These are phyloP conservation scores for Parastagonospora avenae DNA, from an alignment of 2,329 filamentous ascomycete genomes.

Conservation along the genomic window DNA sequence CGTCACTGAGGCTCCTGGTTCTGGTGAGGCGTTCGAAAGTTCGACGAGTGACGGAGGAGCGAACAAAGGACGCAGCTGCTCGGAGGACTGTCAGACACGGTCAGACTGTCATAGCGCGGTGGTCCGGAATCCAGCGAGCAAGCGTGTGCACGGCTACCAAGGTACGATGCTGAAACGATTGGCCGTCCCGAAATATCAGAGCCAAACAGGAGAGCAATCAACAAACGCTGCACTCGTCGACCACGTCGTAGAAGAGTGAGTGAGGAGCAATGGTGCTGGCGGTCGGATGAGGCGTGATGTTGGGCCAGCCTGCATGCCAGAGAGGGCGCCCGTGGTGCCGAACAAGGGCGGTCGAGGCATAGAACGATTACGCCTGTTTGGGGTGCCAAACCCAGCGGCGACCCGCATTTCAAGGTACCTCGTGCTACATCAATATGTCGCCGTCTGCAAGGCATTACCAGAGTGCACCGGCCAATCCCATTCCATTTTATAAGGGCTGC, in stretches of 20 bases:
- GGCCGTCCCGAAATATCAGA: conserved; percentile 43
- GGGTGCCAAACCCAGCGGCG: conserved; percentile 35
- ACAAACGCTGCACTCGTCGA: conserved; percentile 13
- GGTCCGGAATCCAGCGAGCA: conserved; percentile 44
- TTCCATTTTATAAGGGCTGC: conserved; percentile 24
- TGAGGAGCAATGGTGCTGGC: conserved; percentile 9
- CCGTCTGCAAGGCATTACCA: conserved; percentile 39
- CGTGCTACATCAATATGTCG: conserved; percentile 36
- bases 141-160: conserved; percentile 45
- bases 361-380: conserved; percentile 39
- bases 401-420: conserved; percentile 38
- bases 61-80: conserved; percentile 40
- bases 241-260: conserved; percentile 5
- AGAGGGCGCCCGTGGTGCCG: conserved; percentile 37
- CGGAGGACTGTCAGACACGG: conserved; percentile 45
- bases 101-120: conserved; percentile 48
- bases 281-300: conserved; percentile 28
- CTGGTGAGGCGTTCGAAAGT: conserved; percentile 29
- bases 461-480: conserved; percentile 20
- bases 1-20: conserved; percentile 32
- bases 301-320: conserved; percentile 39
- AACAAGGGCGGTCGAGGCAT: conserved; percentile 44
- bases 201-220: conserved; percentile 22
- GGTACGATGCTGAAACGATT: conserved; percentile 48
- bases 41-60: conserved; percentile 34